Conservation (phyloP, 768 basidiomycete genomes). For the Jaapia argillacea region DNA sequence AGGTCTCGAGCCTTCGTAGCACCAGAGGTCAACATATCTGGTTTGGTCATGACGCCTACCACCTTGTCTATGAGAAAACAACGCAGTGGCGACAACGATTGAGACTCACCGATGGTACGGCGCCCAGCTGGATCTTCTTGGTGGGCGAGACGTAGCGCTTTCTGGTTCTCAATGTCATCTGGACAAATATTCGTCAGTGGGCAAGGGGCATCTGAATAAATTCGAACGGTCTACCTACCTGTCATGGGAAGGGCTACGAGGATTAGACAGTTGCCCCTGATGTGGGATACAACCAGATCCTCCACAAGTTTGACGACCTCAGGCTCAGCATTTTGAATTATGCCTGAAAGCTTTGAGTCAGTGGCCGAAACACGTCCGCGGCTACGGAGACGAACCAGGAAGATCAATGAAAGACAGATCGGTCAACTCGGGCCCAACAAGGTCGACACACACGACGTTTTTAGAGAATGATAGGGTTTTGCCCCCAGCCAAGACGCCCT, state of each 20-base stretch:
- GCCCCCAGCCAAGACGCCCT: constrained; percentile 12
- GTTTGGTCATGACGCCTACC: constrained; percentile 50
- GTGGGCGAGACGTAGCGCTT: constrained; percentile 32
- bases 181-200: not conserved
- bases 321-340: constrained; percentile 34
- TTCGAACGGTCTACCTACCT: constrained; percentile 16
- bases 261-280: constrained; percentile 35
- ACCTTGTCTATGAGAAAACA: too few relatives aligned
- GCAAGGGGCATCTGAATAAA: too few relatives aligned
- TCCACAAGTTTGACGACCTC: constrained; percentile 30
- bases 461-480: constrained; percentile 29
- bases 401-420: constrained; percentile 32
- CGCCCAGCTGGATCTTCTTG: constrained; percentile 30
- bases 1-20: constrained; percentile 22
- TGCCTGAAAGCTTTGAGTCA: constrained; percentile 25
- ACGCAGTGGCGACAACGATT: too few relatives aligned
- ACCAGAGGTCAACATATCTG: constrained; percentile 32
- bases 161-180: constrained; percentile 48
- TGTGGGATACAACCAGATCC: constrained; percentile 32
- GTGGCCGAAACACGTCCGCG: too few relatives aligned
- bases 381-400: constrained; percentile 21
- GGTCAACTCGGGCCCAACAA: constrained; percentile 25
- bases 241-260: constrained; percentile 39
- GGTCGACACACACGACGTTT: constrained; percentile 25
- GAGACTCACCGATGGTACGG: constrained; percentile 33